Evolutionary conservation across 192 early-diverging fungal genomes (phyloP).

Genomic region (Umbelopsis vinacea): DNA sequence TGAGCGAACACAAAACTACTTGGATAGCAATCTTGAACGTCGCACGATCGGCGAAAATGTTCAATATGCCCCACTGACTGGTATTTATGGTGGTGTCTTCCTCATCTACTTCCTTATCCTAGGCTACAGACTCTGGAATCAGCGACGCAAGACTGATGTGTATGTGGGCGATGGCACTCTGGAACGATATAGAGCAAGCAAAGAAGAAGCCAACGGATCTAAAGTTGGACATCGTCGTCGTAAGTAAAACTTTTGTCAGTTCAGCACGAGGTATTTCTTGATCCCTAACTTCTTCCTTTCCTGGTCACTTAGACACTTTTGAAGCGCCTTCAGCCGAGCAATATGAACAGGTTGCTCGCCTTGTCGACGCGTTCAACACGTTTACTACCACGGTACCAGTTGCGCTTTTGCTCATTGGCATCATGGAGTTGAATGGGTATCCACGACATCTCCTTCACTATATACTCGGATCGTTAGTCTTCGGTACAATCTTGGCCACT

Average conservation of each 20-base stretch:
- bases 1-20: conserved; percentile 19
- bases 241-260: not conserved
- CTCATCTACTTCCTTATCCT: conserved; percentile 20
- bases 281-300: not conserved
- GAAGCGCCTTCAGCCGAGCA: conserved; percentile 17
- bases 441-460: conserved; percentile 14
- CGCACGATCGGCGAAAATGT: conserved; percentile 12
- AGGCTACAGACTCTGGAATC: conserved; percentile 18
- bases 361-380: conserved; percentile 23
- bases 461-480: conserved; percentile 3
- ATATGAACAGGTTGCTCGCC: conserved; percentile 18
- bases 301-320: not conserved
- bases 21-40: conserved; percentile 10
- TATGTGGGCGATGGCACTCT: conserved; percentile 27
- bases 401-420: conserved; percentile 17
- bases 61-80: conserved; percentile 21
- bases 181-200: conserved; percentile 12
- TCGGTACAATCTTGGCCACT: not conserved
- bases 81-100: conserved; percentile 21
- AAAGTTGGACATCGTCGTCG: not conserved
- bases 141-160: conserved; percentile 21
- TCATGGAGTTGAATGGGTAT: conserved; percentile 24
- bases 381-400: conserved; percentile 15
- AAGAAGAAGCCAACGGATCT: not conserved
- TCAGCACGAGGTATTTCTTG: not conserved